These are phyloP conservation scores for Brassica cretica DNA, from an alignment of 345 rosid genomes.

Conservation along the genomic window DNA sequence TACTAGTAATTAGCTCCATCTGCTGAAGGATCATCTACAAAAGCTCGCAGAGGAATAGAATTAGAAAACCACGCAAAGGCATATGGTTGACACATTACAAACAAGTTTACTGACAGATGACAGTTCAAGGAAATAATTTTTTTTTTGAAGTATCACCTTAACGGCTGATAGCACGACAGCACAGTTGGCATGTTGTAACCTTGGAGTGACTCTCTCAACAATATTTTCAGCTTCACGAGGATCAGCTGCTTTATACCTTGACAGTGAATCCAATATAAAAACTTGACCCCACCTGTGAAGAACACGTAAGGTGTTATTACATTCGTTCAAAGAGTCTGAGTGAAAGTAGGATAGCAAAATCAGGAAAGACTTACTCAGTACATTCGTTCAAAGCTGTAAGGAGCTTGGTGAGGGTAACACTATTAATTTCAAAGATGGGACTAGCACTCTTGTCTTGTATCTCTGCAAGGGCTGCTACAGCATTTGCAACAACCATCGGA, in stretches of 20 bases:
- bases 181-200: constrained; percentile 96
- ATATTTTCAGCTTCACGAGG: constrained; percentile 97
- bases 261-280: constrained; percentile 92
- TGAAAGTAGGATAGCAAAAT: constrained; percentile 12
- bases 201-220: constrained; percentile 95
- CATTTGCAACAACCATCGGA: constrained; percentile 99
- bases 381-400: constrained; percentile 98
- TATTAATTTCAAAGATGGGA: constrained; percentile 85
- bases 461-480: constrained; percentile 97
- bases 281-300: constrained; percentile 94
- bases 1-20: constrained; percentile 93
- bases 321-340: background rate
- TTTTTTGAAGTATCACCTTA: constrained; percentile 52
- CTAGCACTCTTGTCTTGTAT: constrained; percentile 81
- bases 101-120: constrained; percentile 14
- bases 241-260: constrained; percentile 88
- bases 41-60: constrained; percentile 10
- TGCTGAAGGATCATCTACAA: constrained; percentile 94
- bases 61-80: constrained; percentile 19
- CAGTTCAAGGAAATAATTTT: background rate
- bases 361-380: constrained; percentile 71
- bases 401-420: constrained; percentile 81
- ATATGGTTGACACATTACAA: constrained; percentile 26
- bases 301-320: background rate
- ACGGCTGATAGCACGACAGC: constrained; percentile 99